These are phyloP conservation scores for Ambrosiella cleistominuta DNA, from an alignment of 2,329 filamentous ascomycete genomes.

Conservation along the genomic window DNA sequence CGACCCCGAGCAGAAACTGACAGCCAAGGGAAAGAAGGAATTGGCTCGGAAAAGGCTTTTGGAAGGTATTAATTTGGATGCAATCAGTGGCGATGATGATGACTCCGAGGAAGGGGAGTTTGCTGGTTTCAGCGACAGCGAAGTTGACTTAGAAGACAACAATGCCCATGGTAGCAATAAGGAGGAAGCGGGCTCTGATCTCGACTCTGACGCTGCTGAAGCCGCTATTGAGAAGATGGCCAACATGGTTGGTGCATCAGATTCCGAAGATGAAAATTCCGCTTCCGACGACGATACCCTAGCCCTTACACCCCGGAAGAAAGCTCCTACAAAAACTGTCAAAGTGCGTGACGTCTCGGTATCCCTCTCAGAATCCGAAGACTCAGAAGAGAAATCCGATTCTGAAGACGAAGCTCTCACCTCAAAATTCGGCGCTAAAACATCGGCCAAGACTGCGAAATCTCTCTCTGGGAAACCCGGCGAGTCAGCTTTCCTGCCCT, in stretches of 20 bases:
- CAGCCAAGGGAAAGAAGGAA: conserved; percentile 2
- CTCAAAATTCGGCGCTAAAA: conserved; percentile 11
- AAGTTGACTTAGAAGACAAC: conserved; percentile 15
- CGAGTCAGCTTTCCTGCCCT: conserved; percentile 50
- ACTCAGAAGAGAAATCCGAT: not conserved
- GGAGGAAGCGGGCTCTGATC: conserved; percentile 18
- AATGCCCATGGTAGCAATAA: conserved; percentile 16
- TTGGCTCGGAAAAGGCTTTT: conserved; percentile 6
- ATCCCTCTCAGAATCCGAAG: conserved; percentile 12
- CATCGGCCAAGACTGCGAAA: conserved; percentile 16
- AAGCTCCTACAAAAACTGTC: conserved; percentile 12
- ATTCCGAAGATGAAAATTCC: conserved; percentile 23
- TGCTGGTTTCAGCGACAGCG: conserved; percentile 14
- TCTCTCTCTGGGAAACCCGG: conserved; percentile 11
- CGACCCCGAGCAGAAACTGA: conserved; percentile 17
- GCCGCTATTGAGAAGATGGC: conserved; percentile 28
- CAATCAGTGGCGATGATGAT: conserved; percentile 18
- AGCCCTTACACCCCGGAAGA: conserved; percentile 6
- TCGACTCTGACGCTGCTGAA: conserved; percentile 19
- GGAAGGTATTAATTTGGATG: conserved; percentile 11
- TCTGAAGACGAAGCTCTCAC: conserved; percentile 12
- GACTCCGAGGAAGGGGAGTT: conserved; percentile 15
- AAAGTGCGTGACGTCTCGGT: conserved; percentile 24
- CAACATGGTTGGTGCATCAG: conserved; percentile 27
- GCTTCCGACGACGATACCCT: conserved; percentile 19